Conservation (phyloP, 2,329 filamentous ascomycete species). For the Arthrobotrys entomopaga region DNA sequence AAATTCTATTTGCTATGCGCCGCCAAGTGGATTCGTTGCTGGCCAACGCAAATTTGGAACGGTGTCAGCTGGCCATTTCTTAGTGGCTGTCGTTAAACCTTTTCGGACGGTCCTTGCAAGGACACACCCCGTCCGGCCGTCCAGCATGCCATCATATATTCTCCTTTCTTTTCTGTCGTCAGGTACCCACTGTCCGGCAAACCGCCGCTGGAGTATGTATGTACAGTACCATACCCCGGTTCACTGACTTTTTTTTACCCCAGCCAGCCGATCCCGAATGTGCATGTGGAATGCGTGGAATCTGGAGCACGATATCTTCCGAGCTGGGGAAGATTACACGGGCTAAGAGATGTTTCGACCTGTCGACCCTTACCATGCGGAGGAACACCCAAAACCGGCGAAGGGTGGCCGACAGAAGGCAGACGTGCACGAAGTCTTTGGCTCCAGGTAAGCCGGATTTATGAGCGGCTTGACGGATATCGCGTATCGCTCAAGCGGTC, state of each 20-base stretch:
- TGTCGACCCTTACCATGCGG: conserved; percentile 6
- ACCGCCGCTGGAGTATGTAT: background rate
- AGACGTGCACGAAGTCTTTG: conserved; percentile 1
- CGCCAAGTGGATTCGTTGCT: conserved; percentile 22
- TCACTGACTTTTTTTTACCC: conserved; percentile 11
- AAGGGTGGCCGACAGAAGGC: conserved; percentile 8
- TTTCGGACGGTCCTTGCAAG: conserved; percentile 39
- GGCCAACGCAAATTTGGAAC: conserved; percentile 44
- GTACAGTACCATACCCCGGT: conserved; percentile 14
- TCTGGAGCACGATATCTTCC: conserved; percentile 29
- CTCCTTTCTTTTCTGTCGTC: conserved; percentile 1
- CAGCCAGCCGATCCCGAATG: conserved; percentile 29
- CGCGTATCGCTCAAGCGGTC: background rate
- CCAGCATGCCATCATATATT: conserved; percentile 35
- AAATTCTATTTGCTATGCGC: background rate
- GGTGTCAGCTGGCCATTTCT: conserved; percentile 45
- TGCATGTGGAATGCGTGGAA: conserved; percentile 35
- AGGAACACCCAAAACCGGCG: conserved; percentile 13
- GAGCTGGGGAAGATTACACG: background rate
- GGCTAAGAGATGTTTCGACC: background rate
- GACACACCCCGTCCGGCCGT: conserved; percentile 13
- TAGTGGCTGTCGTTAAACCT: conserved; percentile 36
- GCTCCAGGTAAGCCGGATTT: conserved; percentile 20
- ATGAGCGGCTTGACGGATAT: conserved; percentile 37
- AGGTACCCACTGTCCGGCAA: background rate